phyloP scores from a whole-genome alignment of 352 stramenopile species.

The Phytophthora agathidicida region DNA sequence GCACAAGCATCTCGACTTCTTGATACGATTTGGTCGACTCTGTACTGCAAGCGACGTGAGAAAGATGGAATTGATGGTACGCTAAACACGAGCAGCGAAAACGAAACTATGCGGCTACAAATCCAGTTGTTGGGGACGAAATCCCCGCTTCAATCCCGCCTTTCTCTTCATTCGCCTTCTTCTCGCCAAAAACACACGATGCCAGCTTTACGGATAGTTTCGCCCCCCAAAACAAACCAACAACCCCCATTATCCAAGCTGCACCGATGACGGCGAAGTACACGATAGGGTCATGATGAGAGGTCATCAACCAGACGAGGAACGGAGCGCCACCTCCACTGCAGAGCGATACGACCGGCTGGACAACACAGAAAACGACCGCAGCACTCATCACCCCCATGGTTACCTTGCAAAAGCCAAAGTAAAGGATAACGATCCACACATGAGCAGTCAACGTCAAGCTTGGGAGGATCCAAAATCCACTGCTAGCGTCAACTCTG shows the following conservation, averaged over 20 bases:
- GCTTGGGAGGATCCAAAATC: background rate
- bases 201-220: too few species aligned
- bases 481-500: background rate
- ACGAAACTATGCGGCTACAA: too few species aligned
- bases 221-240: too few species aligned
- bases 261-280: slow-evolving; percentile 10
- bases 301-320: slow-evolving; percentile 10
- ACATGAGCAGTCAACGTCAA: background rate
- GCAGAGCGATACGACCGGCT: background rate
- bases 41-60: too few species aligned
- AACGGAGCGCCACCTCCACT: slow-evolving; percentile 1
- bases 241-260: slow-evolving; percentile 5
- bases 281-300: slow-evolving; percentile 5
- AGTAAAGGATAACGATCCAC: background rate
- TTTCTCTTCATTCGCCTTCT: too few species aligned
- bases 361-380: background rate
- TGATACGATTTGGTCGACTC: too few species aligned
- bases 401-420: background rate
- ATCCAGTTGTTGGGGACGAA: too few species aligned
- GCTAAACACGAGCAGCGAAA: too few species aligned
- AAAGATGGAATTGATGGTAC: too few species aligned
- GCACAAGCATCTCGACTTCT: too few species aligned
- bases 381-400: slow-evolving; percentile 1
- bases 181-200: too few species aligned
- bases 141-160: too few species aligned